Evolutionary conservation across 2,329 filamentous ascomycete genomes (phyloP), one percentile per base, ranked within the genome.

Genomic region (Pseudodiploospora longispora): DNA sequence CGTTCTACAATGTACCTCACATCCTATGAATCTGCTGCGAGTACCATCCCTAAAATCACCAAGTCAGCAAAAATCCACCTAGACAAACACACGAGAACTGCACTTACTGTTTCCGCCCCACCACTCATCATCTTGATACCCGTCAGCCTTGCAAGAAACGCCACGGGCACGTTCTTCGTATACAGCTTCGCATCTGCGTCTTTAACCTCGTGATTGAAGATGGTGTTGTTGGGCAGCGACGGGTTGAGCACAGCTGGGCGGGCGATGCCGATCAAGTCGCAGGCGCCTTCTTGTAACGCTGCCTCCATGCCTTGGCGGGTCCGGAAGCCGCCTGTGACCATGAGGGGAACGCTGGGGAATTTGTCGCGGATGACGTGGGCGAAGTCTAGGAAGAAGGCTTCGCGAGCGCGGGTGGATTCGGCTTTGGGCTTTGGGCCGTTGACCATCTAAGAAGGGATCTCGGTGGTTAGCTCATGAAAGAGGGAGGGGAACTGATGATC

Each of bases 381-480:
- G 50, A 85, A 85, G 38, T 83, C 75, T 1, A 85, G 65, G 62
- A 87, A 86, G 66, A 82, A 85, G 0, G 80, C 78, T 52, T 86
- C 82, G 6, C 82, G 71, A 0, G 70, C 70, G 9, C 64, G 61
- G 1, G 78, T 80, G 27, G 19, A 19, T 19, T 19, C 19, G 19
- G 19, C 19, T 19, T 19, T 19, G 19, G 19, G 19, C 19, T 19
- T 19, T 2, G 19, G 4, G 40, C 47, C 10, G 42, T 38, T 8
- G 42, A 19, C 19, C 19, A 19, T 19, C 19, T 19, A 19, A 19
- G 19, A 19, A 19, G 19, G 19, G 19, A 19, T 19, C 19, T 19
- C 19, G 19, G 19, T 19, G 19, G 19, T 19, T 19, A 19, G 19
- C 19, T 19, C 19, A 19, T 19, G 19, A 19, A 19, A 19, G 19